A percentile compares a stretch with the other conserved stretches of the same genome.
These are phyloP conservation scores for Cyberlindnera misumaiensis DNA, from an alignment of 805 yeast genomes.

Conservation along the genomic window DNA sequence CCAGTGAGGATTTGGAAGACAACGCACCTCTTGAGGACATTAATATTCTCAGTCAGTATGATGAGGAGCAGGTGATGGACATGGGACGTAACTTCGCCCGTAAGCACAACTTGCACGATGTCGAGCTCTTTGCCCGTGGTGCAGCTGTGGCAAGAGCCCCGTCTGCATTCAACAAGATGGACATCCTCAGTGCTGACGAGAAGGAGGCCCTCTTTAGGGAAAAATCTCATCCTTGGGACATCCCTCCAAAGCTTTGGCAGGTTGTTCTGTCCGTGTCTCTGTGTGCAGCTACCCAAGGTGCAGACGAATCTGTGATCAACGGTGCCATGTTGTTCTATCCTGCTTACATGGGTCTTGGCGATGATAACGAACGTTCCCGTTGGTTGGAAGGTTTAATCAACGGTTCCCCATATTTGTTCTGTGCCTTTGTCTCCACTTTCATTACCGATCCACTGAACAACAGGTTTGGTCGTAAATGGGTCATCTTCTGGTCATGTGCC, in stretches of 20 bases:
- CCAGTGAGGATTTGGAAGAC: constrained; percentile 2
- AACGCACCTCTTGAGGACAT: constrained; percentile 17
- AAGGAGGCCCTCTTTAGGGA: constrained; percentile 43
- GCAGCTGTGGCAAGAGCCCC: constrained; percentile 67
- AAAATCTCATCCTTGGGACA: constrained; percentile 37
- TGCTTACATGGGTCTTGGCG: constrained; percentile 41
- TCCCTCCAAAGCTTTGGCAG: constrained; percentile 38
- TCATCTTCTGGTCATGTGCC: constrained; percentile 56
- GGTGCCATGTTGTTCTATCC: constrained; percentile 68
- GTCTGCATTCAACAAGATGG: constrained; percentile 49
- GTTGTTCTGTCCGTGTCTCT: constrained; percentile 62
- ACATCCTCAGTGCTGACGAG: constrained; percentile 47
- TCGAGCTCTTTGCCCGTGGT: constrained; percentile 53
- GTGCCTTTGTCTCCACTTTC: constrained; percentile 58
- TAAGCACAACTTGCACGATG: constrained; percentile 38
- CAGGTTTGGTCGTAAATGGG: constrained; percentile 55
- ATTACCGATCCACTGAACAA: constrained; percentile 53
- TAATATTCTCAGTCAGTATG: constrained; percentile 49
- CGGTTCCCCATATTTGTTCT: constrained; percentile 65
- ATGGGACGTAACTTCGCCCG: constrained; percentile 65
- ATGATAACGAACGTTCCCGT: constrained; percentile 39
- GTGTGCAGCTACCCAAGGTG: constrained; percentile 77
- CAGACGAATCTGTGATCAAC: constrained; percentile 71
- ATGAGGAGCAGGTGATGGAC: constrained; percentile 56
- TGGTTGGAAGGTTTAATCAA: constrained; percentile 60